Percentiles rank a stretch among this genome's conserved stretches.
phyloP scores from a whole-genome alignment of 2,329 filamentous ascomycete genomes.

The Trichoderma brevicompactum region DNA sequence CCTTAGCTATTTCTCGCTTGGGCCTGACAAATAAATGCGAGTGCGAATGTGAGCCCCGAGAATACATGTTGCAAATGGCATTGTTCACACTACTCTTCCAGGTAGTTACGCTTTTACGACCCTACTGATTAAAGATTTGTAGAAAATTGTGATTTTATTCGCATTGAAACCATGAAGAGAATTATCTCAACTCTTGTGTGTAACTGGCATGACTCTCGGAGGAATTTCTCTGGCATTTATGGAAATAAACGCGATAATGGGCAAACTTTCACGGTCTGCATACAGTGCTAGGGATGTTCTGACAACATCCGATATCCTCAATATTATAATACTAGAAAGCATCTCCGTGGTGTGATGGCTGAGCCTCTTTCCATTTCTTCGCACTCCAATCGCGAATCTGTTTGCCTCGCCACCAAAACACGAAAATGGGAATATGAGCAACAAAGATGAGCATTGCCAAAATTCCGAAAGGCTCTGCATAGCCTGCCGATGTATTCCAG shows the following conservation, averaged over 20 bases:
- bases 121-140: too few species aligned
- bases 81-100: too few species aligned
- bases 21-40: neutral
- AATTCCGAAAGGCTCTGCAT: constrained; percentile 9
- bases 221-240: too few species aligned
- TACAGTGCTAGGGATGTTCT: neutral
- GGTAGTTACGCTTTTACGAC: too few species aligned
- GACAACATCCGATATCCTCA: neutral
- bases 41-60: too few species aligned
- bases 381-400: constrained; percentile 21
- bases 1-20: neutral
- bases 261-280: too few species aligned
- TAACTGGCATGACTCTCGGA: too few species aligned
- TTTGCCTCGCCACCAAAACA: constrained; percentile 20
- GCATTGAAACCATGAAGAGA: too few species aligned
- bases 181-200: too few species aligned
- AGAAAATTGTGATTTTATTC: too few species aligned
- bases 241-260: too few species aligned
- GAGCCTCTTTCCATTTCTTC: constrained; percentile 2
- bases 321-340: constrained; percentile 6
- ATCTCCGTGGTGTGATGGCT: constrained; percentile 15
- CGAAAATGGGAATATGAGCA: constrained; percentile 13
- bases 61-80: too few species aligned
- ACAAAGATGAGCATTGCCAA: constrained; percentile 11
- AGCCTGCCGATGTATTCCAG: constrained; percentile 15